These are phyloP conservation scores for Apium graveolens DNA, from an alignment of 129 eudicot species.

Conservation along the genomic window DNA sequence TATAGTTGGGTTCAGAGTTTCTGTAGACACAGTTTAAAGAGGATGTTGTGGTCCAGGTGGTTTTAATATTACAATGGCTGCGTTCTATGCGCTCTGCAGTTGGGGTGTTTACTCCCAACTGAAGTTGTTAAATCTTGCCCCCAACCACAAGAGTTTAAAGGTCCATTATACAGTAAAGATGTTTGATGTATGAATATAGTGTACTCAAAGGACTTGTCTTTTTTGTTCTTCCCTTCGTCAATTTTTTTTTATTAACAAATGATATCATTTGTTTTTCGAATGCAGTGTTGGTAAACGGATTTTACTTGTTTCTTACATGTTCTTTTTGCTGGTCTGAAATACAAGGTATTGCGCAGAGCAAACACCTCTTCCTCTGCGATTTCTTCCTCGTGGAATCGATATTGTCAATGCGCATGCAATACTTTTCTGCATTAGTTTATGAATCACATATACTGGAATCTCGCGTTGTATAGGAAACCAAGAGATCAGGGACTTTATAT, in stretches of 20 bases:
- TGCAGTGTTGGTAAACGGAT: neutral
- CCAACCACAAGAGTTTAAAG: neutral
- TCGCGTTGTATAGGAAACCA: neutral
- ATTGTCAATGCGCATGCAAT: too few species aligned
- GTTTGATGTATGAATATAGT: neutral
- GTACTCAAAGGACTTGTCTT: neutral
- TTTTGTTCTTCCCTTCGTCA: too few species aligned
- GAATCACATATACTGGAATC: too few species aligned
- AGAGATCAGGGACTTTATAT: neutral
- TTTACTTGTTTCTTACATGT: too few species aligned
- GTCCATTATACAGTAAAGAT: neutral
- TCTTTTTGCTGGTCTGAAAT: neutral
- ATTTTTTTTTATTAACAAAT: neutral
- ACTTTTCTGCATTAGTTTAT: too few species aligned
- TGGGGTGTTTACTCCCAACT: neutral
- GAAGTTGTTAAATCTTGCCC: neutral
- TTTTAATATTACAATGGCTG: neutral
- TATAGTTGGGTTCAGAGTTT: neutral
- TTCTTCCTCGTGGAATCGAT: too few species aligned
- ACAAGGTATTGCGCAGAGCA: neutral
- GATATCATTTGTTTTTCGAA: neutral
- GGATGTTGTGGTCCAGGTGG: neutral
- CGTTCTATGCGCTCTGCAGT: neutral
- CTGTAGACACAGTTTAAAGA: neutral
- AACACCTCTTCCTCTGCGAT: neutral